Conservation (phyloP, 2,329 filamentous ascomycete species). For the Ophiostoma australiae region DNA sequence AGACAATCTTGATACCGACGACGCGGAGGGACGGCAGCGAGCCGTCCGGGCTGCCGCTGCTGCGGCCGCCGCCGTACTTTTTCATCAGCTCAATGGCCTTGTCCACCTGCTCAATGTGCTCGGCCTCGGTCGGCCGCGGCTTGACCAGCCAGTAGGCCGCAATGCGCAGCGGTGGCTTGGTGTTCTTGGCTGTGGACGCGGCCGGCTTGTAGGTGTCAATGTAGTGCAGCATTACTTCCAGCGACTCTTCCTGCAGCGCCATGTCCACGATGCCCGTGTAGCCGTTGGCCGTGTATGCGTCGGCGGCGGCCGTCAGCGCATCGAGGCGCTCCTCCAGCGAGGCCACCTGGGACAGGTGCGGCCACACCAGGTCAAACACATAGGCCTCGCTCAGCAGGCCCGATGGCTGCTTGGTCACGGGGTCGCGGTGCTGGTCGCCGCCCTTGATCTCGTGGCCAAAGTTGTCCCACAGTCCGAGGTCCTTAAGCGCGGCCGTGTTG, state of each 20-base stretch:
- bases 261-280: conserved; percentile 55
- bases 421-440: conserved; percentile 49
- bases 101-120: conserved; percentile 47
- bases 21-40: conserved; percentile 42
- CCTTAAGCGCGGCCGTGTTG: conserved; percentile 47
- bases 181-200: background rate
- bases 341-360: conserved; percentile 46
- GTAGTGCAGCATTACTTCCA: conserved; percentile 45
- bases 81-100: conserved; percentile 44
- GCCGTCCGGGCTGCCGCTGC: conserved; percentile 37
- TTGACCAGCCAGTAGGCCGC: conserved; percentile 53
- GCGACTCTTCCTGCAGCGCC: conserved; percentile 54
- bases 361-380: conserved; percentile 52
- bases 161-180: conserved; percentile 40
- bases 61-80: conserved; percentile 38
- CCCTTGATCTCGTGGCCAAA: conserved; percentile 41
- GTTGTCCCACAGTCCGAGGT: conserved; percentile 43
- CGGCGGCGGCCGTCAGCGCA: conserved; percentile 44
- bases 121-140: conserved; percentile 42
- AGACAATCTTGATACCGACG: conserved; percentile 60
- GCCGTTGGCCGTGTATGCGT: conserved; percentile 46
- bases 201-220: conserved; percentile 29
- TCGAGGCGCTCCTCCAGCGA: conserved; percentile 45
- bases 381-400: conserved; percentile 52
- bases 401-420: conserved; percentile 40